Percentiles rank a stretch among this genome's conserved stretches.
These are phyloP conservation scores for Cyclotella sp. DNA, from an alignment of 108 stramenopile genomes.

Conservation along the genomic window DNA sequence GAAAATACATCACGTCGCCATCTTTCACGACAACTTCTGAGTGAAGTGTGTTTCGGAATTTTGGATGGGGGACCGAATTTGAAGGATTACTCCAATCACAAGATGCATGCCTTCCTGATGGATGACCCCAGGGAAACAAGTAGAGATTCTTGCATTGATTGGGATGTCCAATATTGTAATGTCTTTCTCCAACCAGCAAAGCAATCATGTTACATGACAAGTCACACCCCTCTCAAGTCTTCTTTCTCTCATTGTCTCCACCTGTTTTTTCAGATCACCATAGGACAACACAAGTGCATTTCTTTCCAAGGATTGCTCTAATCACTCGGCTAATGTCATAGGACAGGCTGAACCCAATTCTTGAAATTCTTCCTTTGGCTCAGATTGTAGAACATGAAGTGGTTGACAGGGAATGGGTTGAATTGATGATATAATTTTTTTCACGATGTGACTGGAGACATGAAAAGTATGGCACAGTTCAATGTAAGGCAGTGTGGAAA, in stretches of 20 bases:
- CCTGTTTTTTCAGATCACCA: conserved; percentile 11
- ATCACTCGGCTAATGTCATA: conserved; percentile 64
- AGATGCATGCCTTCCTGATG: conserved; percentile 72
- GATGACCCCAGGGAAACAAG: conserved; percentile 79
- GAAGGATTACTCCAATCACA: conserved; percentile 87
- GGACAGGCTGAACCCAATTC: conserved; percentile 52
- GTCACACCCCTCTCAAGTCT: conserved; percentile 63
- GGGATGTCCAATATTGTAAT: conserved; percentile 91
- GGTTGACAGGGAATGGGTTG: conserved; percentile 59
- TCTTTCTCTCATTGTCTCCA: conserved; percentile 14
- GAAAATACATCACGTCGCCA: conserved; percentile 73
- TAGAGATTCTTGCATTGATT: conserved; percentile 78
- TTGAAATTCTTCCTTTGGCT: not conserved
- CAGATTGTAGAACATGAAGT: conserved; percentile 88
- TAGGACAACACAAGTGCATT: conserved; percentile 50
- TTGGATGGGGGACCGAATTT: conserved; percentile 75
- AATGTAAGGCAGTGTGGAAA: too few relatives aligned
- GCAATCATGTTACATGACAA: conserved; percentile 87
- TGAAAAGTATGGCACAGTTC: too few relatives aligned
- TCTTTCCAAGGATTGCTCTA: conserved; percentile 45
- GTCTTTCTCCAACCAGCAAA: conserved; percentile 74
- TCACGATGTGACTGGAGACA: not conserved
- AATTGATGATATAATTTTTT: not conserved
- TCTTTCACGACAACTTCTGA: conserved; percentile 68
- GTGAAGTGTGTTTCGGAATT: conserved; percentile 56